Evolutionary conservation across 208 protist genomes (phyloP), one percentile per base, ranked within the genome.

Genomic region (Wallacemonas rigidus): DNA sequence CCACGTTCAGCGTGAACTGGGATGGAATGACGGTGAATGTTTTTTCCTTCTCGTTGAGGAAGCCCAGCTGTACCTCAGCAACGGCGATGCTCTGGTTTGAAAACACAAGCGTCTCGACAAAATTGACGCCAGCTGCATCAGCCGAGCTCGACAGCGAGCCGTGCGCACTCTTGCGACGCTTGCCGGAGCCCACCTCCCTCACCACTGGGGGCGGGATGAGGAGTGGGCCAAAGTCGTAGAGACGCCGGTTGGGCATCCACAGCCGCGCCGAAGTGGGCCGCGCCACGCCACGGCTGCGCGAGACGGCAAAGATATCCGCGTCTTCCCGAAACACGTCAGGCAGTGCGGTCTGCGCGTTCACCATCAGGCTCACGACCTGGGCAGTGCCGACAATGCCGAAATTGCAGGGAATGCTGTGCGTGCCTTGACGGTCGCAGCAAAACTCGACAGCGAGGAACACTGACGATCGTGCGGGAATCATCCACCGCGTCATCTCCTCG

Each of bases 221-320:
- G 44, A 99, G 83, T 7, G 98, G 91, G 9, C 98, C 98, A 85
- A 98, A 99, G 72, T 99, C 95, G 77, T 98, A 99, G 0, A 83
- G 40, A 12, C 86, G 77, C 75, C 87, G 91, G 11, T 82, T 81
- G 14, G 72, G 64, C 41, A 94, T 12, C 79, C 88, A 95, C 17
- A 88, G 86, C 62, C 89, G 90, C n/a, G 88, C 75, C 17, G 79
- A 39, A 15, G 43, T 35, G 43, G 60, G 41, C 6, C 41, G 36
- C 44, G 72, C 75, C 48, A 67, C 69, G 15, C 80, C 76, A 2
- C 86, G 88, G 36, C 79, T 38, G 56, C 75, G 81, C 9, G 79
- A 79, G 17, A 79, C 48, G 1, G 84, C 70, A 75, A 98, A 99
- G 69, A 98, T 92, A 62, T 74, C 83, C 40, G 88, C 89, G 9